Conservation (phyloP, 352 stramenopile genomes). For the Aphanomyces stellatus region DNA sequence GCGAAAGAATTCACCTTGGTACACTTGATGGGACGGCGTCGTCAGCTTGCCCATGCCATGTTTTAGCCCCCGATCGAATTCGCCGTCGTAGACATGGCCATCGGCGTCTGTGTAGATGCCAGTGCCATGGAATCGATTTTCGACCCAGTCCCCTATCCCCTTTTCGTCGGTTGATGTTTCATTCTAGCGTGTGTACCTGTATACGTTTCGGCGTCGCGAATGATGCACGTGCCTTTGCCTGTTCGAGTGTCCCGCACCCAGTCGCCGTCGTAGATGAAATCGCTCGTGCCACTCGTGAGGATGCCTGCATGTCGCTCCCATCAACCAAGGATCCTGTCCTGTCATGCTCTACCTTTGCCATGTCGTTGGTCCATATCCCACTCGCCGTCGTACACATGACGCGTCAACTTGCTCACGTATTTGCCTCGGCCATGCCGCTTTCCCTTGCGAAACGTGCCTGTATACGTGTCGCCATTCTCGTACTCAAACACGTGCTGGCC, state of each 20-base stretch:
- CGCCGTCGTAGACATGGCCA: slow-evolving; percentile 72
- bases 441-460: slow-evolving; percentile 50
- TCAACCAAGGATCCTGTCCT: neutral
- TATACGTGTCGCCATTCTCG: slow-evolving; percentile 68
- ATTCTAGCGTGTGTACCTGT: too few relatives aligned
- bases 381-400: slow-evolving; percentile 63
- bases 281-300: slow-evolving; percentile 55
- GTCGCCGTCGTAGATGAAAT: slow-evolving; percentile 77
- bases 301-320: slow-evolving; percentile 32
- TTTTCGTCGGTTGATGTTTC: too few relatives aligned
- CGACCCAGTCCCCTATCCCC: slow-evolving; percentile 33
- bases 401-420: slow-evolving; percentile 41
- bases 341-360: slow-evolving; percentile 25
- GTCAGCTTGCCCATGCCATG: slow-evolving; percentile 32
- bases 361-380: slow-evolving; percentile 52
- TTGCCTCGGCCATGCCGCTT: slow-evolving; percentile 65
- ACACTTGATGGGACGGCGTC: neutral
- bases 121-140: slow-evolving; percentile 65
- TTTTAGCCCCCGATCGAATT: slow-evolving; percentile 66
- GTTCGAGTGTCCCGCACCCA: slow-evolving; percentile 50
- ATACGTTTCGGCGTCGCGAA: slow-evolving; percentile 65
- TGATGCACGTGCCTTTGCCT: slow-evolving; percentile 67
- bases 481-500: slow-evolving; percentile 25
- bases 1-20: slow-evolving; percentile 8
- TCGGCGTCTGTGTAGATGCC: slow-evolving; percentile 77